phyloP scores from a whole-genome alignment of 495 filamentous ascomycete species.

The Aspergillus coremiiformis region DNA sequence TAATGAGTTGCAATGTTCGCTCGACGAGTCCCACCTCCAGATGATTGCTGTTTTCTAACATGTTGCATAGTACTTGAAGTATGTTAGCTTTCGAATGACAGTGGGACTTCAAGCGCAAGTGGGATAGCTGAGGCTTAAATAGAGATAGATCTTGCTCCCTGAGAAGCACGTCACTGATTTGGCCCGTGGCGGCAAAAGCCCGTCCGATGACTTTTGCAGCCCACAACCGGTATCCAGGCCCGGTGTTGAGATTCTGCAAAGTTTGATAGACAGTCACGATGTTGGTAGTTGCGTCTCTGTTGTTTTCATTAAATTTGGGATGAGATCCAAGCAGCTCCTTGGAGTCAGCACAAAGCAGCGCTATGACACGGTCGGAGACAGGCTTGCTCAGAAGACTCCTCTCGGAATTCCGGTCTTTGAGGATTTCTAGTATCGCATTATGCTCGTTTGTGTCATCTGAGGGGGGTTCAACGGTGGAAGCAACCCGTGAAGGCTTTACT shows the following conservation, averaged over 20 bases:
- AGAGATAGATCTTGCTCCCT: constrained; percentile 34
- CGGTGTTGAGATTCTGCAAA: constrained; percentile 52
- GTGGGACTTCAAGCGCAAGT: constrained; percentile 9
- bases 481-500: constrained; percentile 51
- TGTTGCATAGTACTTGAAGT: constrained; percentile 56
- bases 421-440: constrained; percentile 61
- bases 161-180: constrained; percentile 38
- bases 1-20: constrained; percentile 61
- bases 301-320: constrained; percentile 57
- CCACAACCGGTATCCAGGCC: constrained; percentile 71
- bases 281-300: constrained; percentile 47
- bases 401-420: constrained; percentile 59
- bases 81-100: constrained; percentile 44
- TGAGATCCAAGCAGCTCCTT: constrained; percentile 46
- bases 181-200: constrained; percentile 69
- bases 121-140: constrained; percentile 10
- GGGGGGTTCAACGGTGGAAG: constrained; percentile 52
- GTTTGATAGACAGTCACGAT: constrained; percentile 65
- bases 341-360: constrained; percentile 68
- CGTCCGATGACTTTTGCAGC: constrained; percentile 75
- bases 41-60: constrained; percentile 57
- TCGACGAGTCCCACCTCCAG: constrained; percentile 68
- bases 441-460: constrained; percentile 58
- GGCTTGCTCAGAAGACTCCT: constrained; percentile 59
- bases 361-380: constrained; percentile 61